These are phyloP conservation scores for Saccharomycopsis hybrid DNA, from an alignment of 1,139 yeast species.

Conservation along the genomic window DNA sequence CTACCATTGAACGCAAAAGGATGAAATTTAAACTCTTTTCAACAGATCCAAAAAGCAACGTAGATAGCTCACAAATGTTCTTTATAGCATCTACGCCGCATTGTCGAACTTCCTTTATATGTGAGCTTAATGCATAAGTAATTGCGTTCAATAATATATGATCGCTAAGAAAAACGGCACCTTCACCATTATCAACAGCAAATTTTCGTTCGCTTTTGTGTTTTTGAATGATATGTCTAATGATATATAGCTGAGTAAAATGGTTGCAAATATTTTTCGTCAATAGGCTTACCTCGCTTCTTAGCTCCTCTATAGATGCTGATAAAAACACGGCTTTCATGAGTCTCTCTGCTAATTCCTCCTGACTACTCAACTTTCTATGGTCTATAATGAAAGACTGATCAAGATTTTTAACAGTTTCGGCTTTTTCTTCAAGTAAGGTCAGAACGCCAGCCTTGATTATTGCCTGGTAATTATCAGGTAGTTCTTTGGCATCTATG, in stretches of 20 bases:
- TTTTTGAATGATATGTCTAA: conserved; percentile 65
- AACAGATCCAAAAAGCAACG: conserved; percentile 56
- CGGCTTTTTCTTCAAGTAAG: conserved; percentile 40
- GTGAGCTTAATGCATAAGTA: conserved; percentile 73
- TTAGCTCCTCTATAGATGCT: conserved; percentile 68
- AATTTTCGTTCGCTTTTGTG: conserved; percentile 66
- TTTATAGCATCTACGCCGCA: conserved; percentile 67
- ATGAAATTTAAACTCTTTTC: conserved; percentile 73
- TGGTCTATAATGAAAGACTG: conserved; percentile 36
- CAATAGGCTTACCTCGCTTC: conserved; percentile 56
- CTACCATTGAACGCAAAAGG: conserved; percentile 9
- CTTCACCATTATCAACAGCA: conserved; percentile 74
- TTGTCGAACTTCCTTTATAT: conserved; percentile 60
- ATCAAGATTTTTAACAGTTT: conserved; percentile 25
- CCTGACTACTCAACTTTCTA: conserved; percentile 51
- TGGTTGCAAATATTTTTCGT: conserved; percentile 71
- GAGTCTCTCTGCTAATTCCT: conserved; percentile 38
- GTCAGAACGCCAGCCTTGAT: conserved; percentile 44
- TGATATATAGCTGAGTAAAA: conserved; percentile 69
- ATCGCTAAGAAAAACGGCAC: conserved; percentile 63
- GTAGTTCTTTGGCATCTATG: conserved; percentile 60
- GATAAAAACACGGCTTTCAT: conserved; percentile 70
- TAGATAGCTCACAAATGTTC: conserved; percentile 55
- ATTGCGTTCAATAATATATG: conserved; percentile 68
- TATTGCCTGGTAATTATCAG: conserved; percentile 44